Evolutionary conservation across 352 stramenopile genomes (phyloP).

Genomic region (Pythium myriotylum): DNA sequence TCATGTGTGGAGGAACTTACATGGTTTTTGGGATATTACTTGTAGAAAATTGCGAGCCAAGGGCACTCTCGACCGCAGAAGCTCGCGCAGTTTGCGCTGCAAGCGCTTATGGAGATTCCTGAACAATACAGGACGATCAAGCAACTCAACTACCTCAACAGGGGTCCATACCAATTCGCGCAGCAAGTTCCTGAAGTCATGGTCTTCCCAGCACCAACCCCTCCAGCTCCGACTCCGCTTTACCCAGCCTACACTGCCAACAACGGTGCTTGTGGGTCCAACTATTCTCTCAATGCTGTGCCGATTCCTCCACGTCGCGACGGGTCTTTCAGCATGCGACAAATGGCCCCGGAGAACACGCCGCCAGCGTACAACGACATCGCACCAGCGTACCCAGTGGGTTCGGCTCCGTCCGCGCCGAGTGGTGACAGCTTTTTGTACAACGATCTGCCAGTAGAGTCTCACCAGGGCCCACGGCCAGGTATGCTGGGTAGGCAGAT

Average conservation of each 20-base stretch:
- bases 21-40: not conserved
- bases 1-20: not conserved
- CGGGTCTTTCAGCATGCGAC: slow-evolving; percentile 3
- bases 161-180: slow-evolving; percentile 46
- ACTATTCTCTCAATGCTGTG: slow-evolving; percentile 27
- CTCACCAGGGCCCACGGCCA: not conserved
- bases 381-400: slow-evolving; percentile 12
- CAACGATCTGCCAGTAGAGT: not conserved
- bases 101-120: slow-evolving; percentile 86
- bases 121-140: slow-evolving; percentile 84
- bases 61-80: slow-evolving; percentile 37
- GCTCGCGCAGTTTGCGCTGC: slow-evolving; percentile 76
- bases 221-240: slow-evolving; percentile 4
- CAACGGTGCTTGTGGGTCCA: slow-evolving; percentile 19
- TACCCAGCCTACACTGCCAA: slow-evolving; percentile 5
- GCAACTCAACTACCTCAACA: slow-evolving; percentile 60
- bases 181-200: slow-evolving; percentile 64
- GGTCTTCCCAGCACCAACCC: slow-evolving; percentile 44
- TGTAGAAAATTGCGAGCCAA: slow-evolving; percentile 57
- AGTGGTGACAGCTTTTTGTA: slow-evolving; percentile 7
- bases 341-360: not conserved
- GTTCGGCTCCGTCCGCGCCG: slow-evolving; percentile 19
- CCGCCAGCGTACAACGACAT: slow-evolving; percentile 1
- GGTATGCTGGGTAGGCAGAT: slow-evolving; percentile 19
- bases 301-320: slow-evolving; percentile 7